Percentiles rank a stretch among this genome's conserved stretches.
These are phyloP conservation scores for Daedalea quercina DNA, from an alignment of 768 basidiomycete genomes.

Conservation along the genomic window DNA sequence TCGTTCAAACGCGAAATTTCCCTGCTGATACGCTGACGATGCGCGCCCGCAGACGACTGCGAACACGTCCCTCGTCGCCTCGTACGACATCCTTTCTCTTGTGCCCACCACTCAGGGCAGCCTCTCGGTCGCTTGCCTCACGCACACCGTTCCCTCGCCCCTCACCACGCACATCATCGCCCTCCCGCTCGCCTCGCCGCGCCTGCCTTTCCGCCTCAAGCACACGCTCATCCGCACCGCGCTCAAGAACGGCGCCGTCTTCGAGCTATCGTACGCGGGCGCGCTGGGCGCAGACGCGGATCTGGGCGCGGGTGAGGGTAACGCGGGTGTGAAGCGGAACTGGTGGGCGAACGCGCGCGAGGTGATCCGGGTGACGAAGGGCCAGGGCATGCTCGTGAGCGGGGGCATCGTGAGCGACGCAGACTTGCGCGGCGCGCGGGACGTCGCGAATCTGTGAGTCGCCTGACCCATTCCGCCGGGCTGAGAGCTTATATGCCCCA, in stretches of 20 bases:
- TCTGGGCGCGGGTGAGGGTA: conserved; percentile 41
- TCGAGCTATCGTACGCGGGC: conserved; percentile 76
- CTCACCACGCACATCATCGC: conserved; percentile 78
- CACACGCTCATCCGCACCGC: conserved; percentile 80
- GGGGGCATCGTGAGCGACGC: conserved; percentile 55
- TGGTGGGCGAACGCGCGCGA: conserved; percentile 83
- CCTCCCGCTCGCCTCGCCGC: conserved; percentile 69
- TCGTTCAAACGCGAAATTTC: conserved; percentile 12
- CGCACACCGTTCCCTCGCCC: conserved; percentile 72
- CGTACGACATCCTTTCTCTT: conserved; percentile 75
- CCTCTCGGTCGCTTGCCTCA: conserved; percentile 76
- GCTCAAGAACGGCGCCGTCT: conserved; percentile 74
- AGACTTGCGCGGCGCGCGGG: conserved; percentile 65
- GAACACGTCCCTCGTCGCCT: conserved; percentile 51
- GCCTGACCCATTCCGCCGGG: background rate
- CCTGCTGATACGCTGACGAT: background rate
- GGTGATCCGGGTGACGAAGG: conserved; percentile 73
- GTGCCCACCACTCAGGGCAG: conserved; percentile 64
- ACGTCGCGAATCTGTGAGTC: conserved; percentile 71
- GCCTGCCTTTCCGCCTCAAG: conserved; percentile 75
- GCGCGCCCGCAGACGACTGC: conserved; percentile 49
- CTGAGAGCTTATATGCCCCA: conserved; percentile 20
- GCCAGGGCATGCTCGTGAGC: conserved; percentile 68
- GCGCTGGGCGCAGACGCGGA: conserved; percentile 62
- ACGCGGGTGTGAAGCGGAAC: conserved; percentile 56